Percentiles rank a stretch among this genome's conserved stretches.
Conservation (phyloP, 352 stramenopile genomes). For the Phytopythium mirpurense region DNA sequence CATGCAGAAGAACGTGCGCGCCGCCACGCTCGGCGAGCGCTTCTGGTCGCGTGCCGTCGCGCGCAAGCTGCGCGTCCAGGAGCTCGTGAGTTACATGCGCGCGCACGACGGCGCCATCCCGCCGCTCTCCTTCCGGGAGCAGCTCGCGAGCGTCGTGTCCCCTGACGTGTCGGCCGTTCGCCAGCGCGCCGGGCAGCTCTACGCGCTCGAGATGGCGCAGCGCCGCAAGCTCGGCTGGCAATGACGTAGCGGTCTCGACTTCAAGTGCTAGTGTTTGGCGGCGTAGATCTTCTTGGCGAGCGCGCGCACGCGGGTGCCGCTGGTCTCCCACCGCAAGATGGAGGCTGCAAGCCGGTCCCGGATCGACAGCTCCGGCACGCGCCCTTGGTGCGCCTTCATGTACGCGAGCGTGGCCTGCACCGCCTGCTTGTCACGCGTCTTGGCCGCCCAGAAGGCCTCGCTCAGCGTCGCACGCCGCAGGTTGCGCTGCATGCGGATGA, state of each 20-base stretch:
- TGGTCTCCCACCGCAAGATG: constrained; percentile 25
- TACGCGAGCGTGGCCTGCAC: constrained; percentile 29
- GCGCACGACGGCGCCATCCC: constrained; percentile 42
- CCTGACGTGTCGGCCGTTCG: constrained; percentile 35
- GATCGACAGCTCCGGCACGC: constrained; percentile 25
- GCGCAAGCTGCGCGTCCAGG: constrained; percentile 46
- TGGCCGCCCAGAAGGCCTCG: constrained; percentile 46
- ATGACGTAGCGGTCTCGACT: constrained; percentile 1
- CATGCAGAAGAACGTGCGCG: constrained; percentile 49
- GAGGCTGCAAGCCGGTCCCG: constrained; percentile 25
- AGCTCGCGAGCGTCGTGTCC: constrained; percentile 43
- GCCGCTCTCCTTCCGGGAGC: constrained; percentile 28
- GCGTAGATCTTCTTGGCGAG: constrained; percentile 36
- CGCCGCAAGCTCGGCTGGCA: constrained; percentile 17
- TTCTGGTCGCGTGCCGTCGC: constrained; percentile 38
- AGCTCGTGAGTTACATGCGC: constrained; percentile 56
- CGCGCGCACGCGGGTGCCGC: constrained; percentile 18
- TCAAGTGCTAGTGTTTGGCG: constrained; percentile 3
- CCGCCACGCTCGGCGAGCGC: constrained; percentile 30
- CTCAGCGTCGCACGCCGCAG: constrained; percentile 28
- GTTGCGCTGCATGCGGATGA: constrained; percentile 46
- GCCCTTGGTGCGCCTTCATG: constrained; percentile 32
- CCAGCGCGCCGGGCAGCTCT: constrained; percentile 43
- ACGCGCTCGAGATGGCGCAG: constrained; percentile 34
- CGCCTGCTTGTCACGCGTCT: constrained; percentile 35